Percentiles rank a stretch among this genome's conserved stretches.
Conservation (phyloP, 2,329 filamentous ascomycete species). For the Raffaelea deltoideospora region DNA sequence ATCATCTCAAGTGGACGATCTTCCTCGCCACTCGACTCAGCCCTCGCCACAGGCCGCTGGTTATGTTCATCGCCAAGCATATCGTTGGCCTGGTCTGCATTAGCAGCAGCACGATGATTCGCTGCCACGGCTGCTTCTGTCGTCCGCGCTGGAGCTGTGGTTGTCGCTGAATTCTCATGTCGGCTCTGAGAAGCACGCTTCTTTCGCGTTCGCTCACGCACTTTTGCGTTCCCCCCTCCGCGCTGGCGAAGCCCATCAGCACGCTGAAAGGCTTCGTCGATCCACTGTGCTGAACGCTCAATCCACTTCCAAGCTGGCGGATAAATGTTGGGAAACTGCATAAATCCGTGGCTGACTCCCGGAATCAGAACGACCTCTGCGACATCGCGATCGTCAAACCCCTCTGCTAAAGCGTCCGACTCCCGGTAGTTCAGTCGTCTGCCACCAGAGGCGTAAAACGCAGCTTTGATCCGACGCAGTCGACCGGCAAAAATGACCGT, state of each 20-base stretch:
- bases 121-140: too few relatives aligned
- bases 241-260: too few relatives aligned
- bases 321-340: constrained; percentile 80
- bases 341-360: constrained; percentile 82
- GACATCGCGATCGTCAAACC: constrained; percentile 53
- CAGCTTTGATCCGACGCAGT: constrained; percentile 63
- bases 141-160: too few relatives aligned
- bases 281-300: constrained; percentile 64
- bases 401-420: constrained; percentile 26
- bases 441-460: constrained; percentile 32
- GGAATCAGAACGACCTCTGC: constrained; percentile 76
- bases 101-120: too few relatives aligned
- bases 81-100: too few relatives aligned
- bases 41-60: constrained; percentile 23
- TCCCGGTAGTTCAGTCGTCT: constrained; percentile 33
- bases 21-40: constrained; percentile 61
- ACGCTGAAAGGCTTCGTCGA: constrained; percentile 55
- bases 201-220: neutral
- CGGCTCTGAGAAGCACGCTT: too few relatives aligned
- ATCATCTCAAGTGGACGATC: constrained; percentile 72
- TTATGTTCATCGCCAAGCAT: too few relatives aligned
- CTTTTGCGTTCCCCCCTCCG: constrained; percentile 1
- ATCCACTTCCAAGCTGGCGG: constrained; percentile 85
- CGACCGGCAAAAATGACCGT: constrained; percentile 91
- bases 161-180: too few relatives aligned